Conservation (phyloP, 225 moss, liverwort and hornwort genomes). For the Ulota crispa region DNA sequence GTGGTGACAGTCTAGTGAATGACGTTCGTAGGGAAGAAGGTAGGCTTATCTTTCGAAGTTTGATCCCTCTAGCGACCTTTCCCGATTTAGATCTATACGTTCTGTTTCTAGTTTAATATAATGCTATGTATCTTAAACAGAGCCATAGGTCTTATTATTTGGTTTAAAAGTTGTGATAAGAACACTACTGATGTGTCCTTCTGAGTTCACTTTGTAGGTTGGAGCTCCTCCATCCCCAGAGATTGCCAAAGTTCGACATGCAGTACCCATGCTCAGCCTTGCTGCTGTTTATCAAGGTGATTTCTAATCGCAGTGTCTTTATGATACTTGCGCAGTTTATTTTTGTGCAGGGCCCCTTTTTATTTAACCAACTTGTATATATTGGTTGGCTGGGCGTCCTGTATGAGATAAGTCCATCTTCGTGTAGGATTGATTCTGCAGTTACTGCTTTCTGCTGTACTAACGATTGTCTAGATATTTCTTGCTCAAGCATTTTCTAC, state of each 20-base stretch:
- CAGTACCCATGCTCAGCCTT: conserved; percentile 84
- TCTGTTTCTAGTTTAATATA: conserved; percentile 8
- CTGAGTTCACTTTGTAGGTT: conserved; percentile 48
- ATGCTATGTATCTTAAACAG: not conserved
- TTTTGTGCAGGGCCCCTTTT: not conserved
- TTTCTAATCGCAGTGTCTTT: not conserved
- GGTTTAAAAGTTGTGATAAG: not conserved
- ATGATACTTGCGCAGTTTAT: not conserved
- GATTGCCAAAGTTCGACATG: conserved; percentile 66
- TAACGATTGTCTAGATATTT: not conserved
- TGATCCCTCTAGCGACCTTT: not conserved
- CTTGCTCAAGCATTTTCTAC: conserved; percentile 21
- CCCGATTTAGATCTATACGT: not conserved
- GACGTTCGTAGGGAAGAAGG: not conserved
- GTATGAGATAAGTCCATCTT: not conserved
- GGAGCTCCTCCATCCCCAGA: conserved; percentile 61
- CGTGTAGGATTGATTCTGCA: not conserved
- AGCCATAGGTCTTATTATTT: not conserved
- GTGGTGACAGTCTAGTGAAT: conserved; percentile 1
- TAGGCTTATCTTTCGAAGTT: not conserved
- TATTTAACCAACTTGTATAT: conserved; percentile 8
- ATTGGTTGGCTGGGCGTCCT: conserved; percentile 6
- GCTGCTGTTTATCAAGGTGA: conserved; percentile 78
- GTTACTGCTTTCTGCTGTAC: conserved; percentile 5
- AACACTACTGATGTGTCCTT: conserved; percentile 8